These are phyloP conservation scores for Sphaerulina musiva DNA, from an alignment of 2,329 filamentous ascomycete species.

Conservation along the genomic window DNA sequence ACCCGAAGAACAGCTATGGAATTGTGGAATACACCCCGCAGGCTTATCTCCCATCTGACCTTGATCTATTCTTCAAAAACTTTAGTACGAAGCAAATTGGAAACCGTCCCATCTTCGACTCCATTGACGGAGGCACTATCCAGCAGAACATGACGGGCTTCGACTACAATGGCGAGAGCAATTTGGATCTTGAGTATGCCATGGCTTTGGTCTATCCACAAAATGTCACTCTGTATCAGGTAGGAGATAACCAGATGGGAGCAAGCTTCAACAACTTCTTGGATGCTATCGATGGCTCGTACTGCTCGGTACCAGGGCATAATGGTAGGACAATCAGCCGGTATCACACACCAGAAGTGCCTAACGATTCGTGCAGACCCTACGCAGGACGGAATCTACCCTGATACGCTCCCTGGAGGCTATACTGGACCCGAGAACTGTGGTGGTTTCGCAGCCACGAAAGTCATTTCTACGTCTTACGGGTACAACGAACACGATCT, in stretches of 20 bases:
- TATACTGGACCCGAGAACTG: conserved; percentile 41
- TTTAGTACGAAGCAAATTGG: conserved; percentile 17
- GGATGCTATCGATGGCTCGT: conserved; percentile 44
- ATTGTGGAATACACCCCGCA: conserved; percentile 42
- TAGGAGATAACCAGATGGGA: conserved; percentile 31
- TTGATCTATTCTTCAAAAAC: conserved; percentile 32
- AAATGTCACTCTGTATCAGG: conserved; percentile 43
- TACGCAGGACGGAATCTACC: conserved; percentile 44
- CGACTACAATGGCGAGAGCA: conserved; percentile 43
- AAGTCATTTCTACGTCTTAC: conserved; percentile 52
- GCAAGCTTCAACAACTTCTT: conserved; percentile 36
- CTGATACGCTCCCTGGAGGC: conserved; percentile 32
- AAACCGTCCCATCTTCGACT: conserved; percentile 25
- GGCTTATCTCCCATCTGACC: conserved; percentile 39
- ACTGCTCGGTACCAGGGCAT: conserved; percentile 33
- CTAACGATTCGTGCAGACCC: conserved; percentile 4
- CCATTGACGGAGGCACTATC: conserved; percentile 25
- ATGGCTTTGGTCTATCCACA: conserved; percentile 50
- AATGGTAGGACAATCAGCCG: conserved; percentile 6
- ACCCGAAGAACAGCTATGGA: conserved; percentile 39
- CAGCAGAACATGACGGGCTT: conserved; percentile 23
- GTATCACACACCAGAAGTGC: neutral
- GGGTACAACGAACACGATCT: conserved; percentile 39
- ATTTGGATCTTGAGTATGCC: conserved; percentile 51
- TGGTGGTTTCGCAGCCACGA: conserved; percentile 42